These are phyloP conservation scores for Nepenthes alata DNA, from an alignment of 179 eudicot genomes.

Conservation along the genomic window DNA sequence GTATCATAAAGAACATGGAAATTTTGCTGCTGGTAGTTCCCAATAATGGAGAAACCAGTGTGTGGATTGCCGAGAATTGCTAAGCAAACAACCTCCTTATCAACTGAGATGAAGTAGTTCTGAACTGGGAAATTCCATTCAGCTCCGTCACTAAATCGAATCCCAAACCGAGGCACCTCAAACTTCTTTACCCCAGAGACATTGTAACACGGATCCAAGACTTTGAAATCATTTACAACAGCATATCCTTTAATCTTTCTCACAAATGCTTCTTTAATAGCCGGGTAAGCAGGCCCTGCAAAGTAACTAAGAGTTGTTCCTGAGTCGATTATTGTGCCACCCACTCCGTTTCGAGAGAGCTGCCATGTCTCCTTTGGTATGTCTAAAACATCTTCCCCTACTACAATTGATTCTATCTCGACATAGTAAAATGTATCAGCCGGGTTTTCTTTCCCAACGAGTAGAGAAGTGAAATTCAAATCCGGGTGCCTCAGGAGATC, in stretches of 20 bases:
- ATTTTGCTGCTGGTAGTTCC: constrained; percentile 44
- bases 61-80: constrained; percentile 23
- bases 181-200: constrained; percentile 21
- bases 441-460: constrained; percentile 25
- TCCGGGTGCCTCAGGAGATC: constrained; percentile 22
- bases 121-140: constrained; percentile 35
- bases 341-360: constrained; percentile 24
- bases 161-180: constrained; percentile 28
- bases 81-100: constrained; percentile 29
- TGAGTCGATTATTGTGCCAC: constrained; percentile 40
- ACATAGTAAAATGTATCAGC: constrained; percentile 39
- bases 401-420: constrained; percentile 21
- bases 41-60: constrained; percentile 32
- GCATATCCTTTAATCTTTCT: constrained; percentile 21
- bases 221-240: constrained; percentile 22
- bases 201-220: constrained; percentile 33
- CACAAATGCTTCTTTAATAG: constrained; percentile 26
- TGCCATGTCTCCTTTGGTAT: constrained; percentile 35
- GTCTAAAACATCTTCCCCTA: constrained; percentile 24
- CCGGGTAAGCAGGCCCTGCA: constrained; percentile 26
- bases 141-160: constrained; percentile 36
- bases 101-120: constrained; percentile 37
- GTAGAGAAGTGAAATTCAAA: constrained; percentile 26
- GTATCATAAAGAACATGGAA: constrained; percentile 49
- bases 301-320: constrained; percentile 39